These are phyloP conservation scores for Fusarium tupiense DNA, from an alignment of 2,329 filamentous ascomycete species.

Conservation along the genomic window DNA sequence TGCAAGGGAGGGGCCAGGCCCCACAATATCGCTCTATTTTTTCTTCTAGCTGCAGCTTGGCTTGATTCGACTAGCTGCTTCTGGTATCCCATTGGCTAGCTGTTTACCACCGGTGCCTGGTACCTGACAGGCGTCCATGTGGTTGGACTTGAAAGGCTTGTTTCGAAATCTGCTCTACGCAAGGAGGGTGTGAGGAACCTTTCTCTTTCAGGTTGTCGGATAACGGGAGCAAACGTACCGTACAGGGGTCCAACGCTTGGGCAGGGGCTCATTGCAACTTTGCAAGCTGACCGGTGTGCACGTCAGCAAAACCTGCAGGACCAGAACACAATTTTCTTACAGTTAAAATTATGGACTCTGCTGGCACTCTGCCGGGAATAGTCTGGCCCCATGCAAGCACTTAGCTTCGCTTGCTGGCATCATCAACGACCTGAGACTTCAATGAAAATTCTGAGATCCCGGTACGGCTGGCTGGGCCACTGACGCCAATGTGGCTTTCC, in stretches of 20 bases:
- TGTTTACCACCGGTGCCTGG: conserved; percentile 48
- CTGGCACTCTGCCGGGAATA: conserved; percentile 9
- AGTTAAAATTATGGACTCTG: neutral
- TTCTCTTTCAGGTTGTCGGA: conserved; percentile 4
- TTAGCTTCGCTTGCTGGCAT: conserved; percentile 22
- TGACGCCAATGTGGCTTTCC: conserved; percentile 27
- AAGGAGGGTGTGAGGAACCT: conserved; percentile 18
- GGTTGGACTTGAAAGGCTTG: conserved; percentile 51
- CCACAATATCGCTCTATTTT: conserved; percentile 39
- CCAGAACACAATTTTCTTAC: conserved; percentile 11
- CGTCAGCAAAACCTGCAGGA: conserved; percentile 14
- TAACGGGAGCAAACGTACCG: conserved; percentile 3
- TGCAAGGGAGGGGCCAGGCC: conserved; percentile 20
- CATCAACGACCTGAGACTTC: conserved; percentile 15
- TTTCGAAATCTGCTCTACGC: conserved; percentile 29
- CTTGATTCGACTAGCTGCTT: conserved; percentile 8
- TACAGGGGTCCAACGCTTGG: conserved; percentile 2
- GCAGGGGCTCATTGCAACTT: conserved; percentile 10
- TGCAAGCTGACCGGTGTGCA: conserved; percentile 13
- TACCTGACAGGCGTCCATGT: conserved; percentile 56
- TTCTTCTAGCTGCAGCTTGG: conserved; percentile 40
- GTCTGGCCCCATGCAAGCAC: conserved; percentile 33
- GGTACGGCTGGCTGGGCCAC: neutral
- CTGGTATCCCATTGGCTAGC: conserved; percentile 45
- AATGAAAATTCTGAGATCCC: conserved; percentile 30